phyloP scores from a whole-genome alignment of 2,329 filamentous ascomycete genomes.

The Stemphylium lycopersici region DNA sequence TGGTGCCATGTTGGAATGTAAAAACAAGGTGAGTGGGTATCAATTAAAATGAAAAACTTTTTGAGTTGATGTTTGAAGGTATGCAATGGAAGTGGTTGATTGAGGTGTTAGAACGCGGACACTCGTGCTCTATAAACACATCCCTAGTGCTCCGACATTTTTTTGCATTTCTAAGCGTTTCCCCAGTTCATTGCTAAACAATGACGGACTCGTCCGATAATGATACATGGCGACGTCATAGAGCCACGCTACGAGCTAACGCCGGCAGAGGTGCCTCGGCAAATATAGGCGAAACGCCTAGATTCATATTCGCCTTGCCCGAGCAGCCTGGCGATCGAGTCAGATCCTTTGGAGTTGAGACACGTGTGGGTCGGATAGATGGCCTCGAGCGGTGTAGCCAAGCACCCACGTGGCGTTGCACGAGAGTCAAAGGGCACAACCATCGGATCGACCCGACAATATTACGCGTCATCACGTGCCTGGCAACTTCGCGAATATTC shows the following conservation, averaged over 20 bases:
- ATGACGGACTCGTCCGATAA: neutral
- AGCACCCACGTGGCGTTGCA: no score
- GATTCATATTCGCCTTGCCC: neutral
- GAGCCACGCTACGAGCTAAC: neutral
- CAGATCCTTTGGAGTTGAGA: neutral
- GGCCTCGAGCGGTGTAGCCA: neutral
- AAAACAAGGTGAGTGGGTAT: neutral
- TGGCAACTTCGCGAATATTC: no score
- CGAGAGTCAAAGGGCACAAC: no score
- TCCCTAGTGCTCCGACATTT: neutral
- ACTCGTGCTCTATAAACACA: neutral
- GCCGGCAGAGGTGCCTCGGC: slow-evolving; percentile 2
- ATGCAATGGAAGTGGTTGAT: neutral
- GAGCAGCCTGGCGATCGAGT: neutral
- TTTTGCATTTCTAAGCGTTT: slow-evolving; percentile 15
- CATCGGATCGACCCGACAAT: no score
- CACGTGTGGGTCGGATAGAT: slow-evolving; percentile 1
- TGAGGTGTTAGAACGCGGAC: neutral
- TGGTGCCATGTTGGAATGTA: slow-evolving; percentile 40
- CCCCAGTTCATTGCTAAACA: neutral
- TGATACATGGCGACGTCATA: slow-evolving; percentile 16
- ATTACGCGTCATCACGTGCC: no score
- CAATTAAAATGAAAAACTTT: neutral
- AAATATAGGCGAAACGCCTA: slow-evolving; percentile 11
- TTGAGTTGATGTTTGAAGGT: neutral